phyloP scores from a whole-genome alignment of 768 basidiomycete species.

The Kwoniella shandongensis region DNA sequence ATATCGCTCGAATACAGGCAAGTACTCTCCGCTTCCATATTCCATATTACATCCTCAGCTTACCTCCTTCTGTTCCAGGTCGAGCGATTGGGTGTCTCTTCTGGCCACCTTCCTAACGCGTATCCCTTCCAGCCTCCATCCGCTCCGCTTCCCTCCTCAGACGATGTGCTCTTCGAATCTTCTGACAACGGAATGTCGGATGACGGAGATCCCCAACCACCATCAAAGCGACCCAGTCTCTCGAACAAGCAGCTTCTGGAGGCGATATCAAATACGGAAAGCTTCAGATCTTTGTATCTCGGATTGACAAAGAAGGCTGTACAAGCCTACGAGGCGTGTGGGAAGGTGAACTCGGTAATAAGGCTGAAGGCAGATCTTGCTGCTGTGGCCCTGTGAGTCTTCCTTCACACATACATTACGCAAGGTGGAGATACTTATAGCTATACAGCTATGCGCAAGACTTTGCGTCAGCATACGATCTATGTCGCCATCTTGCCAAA shows the following conservation, averaged over 20 bases:
- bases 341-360: slow-evolving; percentile 78
- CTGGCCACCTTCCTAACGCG: slow-evolving; percentile 67
- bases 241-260: slow-evolving; percentile 65
- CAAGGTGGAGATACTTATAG: not conserved
- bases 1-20: slow-evolving; percentile 86
- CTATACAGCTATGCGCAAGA: slow-evolving; percentile 23
- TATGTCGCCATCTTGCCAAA: slow-evolving; percentile 30
- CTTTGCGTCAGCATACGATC: slow-evolving; percentile 35
- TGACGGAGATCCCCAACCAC: slow-evolving; percentile 15
- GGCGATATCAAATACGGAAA: slow-evolving; percentile 61
- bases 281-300: slow-evolving; percentile 77
- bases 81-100: slow-evolving; percentile 74
- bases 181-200: slow-evolving; percentile 33
- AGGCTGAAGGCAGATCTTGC: slow-evolving; percentile 83
- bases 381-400: slow-evolving; percentile 78
- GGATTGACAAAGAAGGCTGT: slow-evolving; percentile 75
- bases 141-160: slow-evolving; percentile 27
- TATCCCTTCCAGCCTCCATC: slow-evolving; percentile 68
- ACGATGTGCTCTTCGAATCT: slow-evolving; percentile 39
- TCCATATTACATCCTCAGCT: too few relatives aligned
- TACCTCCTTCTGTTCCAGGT: slow-evolving; percentile 59
- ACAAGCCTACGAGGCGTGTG: slow-evolving; percentile 78
- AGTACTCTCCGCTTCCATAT: slow-evolving; percentile 31
- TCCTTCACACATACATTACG: not conserved
- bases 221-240: slow-evolving; percentile 34